Base-by-base conservation (phyloP, 2,329 filamentous ascomycete species). In the Xylariaceae sp. region DNA sequence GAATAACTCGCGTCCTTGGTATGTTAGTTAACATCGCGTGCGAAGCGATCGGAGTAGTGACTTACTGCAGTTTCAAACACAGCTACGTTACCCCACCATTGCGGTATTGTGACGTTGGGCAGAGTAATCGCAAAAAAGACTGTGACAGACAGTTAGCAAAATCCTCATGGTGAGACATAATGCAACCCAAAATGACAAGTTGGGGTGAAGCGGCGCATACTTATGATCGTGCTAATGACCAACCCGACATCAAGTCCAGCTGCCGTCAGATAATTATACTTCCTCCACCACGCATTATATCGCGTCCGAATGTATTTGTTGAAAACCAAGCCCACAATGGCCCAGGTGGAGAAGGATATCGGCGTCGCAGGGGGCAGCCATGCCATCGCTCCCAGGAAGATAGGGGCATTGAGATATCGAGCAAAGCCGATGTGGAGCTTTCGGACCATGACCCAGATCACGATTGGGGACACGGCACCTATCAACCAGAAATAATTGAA, bases 331-430 rank as follows among this genome's bases (percentile, higher is more conserved):
- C 82, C 82, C 12, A 81, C 73, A 14, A 82, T 68, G 3, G 75
- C 80, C 83, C 83, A 86, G 3, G 74, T 68, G 11, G 79, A 77
- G 61, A 84, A 86, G 58, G 75, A 83, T 22, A 84, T 69, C 0
- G 80, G 78, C 0, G 82, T 84, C 0, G 83, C 83, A 0, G 82
- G 82, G 1, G 82, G 83, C 12, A 84, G 74, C 50, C 76, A 69
- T 11, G 70, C 71, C 34, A 76, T 73, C 12, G 78, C 79, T 13
- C 79, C 79, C 50, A 84, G 80, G 60, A 86, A 77, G 33, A 84
- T 72, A 0, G 82, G 82, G 0, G 77, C 78, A 56, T 75, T 78
- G 47, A 86, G 67, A 60, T 78, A 82, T 31, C 76, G 73, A 36
- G 77, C 70, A 2, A 70, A 68, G n/a, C 55, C 28, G 46, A 66